These are phyloP conservation scores for Bothriochloa decipiens DNA, from an alignment of 176 grass and related monocot genomes.

Conservation along the genomic window DNA sequence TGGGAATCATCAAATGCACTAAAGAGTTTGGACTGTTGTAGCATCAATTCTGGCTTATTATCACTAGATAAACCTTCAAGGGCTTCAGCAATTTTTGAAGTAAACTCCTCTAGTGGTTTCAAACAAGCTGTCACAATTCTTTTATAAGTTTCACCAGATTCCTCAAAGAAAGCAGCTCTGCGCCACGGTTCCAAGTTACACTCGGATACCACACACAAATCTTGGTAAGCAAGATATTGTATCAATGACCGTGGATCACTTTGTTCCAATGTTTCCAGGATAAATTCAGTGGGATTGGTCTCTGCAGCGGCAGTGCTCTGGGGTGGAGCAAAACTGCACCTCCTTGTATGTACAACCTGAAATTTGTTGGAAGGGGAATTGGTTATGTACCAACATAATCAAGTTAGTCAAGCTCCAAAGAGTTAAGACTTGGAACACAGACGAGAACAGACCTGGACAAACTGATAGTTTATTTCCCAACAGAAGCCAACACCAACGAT, in stretches of 20 bases:
- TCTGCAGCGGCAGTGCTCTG: constrained; percentile 87
- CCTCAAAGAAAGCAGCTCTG: constrained; percentile 81
- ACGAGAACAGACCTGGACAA: constrained; percentile 72
- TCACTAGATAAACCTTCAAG: constrained; percentile 64
- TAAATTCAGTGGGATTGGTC: constrained; percentile 78
- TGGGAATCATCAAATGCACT: constrained; percentile 86
- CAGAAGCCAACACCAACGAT: constrained; percentile 59
- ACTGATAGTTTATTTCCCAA: constrained; percentile 92
- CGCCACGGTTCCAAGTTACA: constrained; percentile 86
- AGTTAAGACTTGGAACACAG: background rate
- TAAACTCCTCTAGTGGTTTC: constrained; percentile 80
- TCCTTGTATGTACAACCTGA: constrained; percentile 90
- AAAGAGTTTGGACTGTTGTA: constrained; percentile 65
- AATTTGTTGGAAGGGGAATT: constrained; percentile 39
- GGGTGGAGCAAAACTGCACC: constrained; percentile 76
- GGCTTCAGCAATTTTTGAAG: constrained; percentile 66
- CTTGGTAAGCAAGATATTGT: constrained; percentile 90
- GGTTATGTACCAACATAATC: background rate
- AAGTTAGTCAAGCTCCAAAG: constrained; percentile 28
- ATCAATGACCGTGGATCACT: constrained; percentile 69
- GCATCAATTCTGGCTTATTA: constrained; percentile 61
- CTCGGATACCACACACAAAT: constrained; percentile 86
- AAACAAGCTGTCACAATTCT: constrained; percentile 71
- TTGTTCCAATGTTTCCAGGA: constrained; percentile 83
- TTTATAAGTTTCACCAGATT: constrained; percentile 92